These are phyloP conservation scores for Agapanthus africanus DNA, from an alignment of 106 monocot species.

Conservation along the genomic window DNA sequence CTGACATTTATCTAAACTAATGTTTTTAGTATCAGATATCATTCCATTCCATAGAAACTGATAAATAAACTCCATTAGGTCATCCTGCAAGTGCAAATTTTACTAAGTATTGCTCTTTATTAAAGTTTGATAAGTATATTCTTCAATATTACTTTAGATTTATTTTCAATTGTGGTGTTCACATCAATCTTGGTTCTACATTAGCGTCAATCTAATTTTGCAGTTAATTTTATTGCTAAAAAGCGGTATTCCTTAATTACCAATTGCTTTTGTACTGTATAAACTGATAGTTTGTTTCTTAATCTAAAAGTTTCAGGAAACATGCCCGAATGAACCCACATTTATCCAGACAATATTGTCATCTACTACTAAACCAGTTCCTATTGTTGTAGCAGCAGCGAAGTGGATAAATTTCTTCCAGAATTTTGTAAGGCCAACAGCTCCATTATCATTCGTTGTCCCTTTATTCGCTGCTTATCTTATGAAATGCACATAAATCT, in stretches of 20 bases:
- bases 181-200: not conserved
- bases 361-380: slow-evolving; percentile 43
- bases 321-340: slow-evolving; percentile 21
- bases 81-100: not conserved
- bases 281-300: not conserved
- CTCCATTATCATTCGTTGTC: not conserved
- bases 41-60: not conserved
- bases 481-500: not conserved
- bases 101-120: not conserved
- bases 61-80: not conserved
- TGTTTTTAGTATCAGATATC: too few species aligned
- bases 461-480: not conserved
- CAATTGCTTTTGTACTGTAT: slow-evolving; percentile 3
- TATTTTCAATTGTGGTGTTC: not conserved
- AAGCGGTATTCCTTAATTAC: not conserved
- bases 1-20: too few species aligned
- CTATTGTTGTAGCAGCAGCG: slow-evolving; percentile 35
- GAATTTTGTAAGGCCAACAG: slow-evolving; percentile 59
- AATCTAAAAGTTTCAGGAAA: slow-evolving; percentile 36
- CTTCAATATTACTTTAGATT: not conserved
- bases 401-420: slow-evolving; percentile 55
- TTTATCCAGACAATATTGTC: slow-evolving; percentile 58
- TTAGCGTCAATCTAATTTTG: not conserved
- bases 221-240: not conserved
- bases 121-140: not conserved